Base-by-base conservation (phyloP, 495 filamentous ascomycete genomes). In the Penicilliopsis zonata region DNA sequence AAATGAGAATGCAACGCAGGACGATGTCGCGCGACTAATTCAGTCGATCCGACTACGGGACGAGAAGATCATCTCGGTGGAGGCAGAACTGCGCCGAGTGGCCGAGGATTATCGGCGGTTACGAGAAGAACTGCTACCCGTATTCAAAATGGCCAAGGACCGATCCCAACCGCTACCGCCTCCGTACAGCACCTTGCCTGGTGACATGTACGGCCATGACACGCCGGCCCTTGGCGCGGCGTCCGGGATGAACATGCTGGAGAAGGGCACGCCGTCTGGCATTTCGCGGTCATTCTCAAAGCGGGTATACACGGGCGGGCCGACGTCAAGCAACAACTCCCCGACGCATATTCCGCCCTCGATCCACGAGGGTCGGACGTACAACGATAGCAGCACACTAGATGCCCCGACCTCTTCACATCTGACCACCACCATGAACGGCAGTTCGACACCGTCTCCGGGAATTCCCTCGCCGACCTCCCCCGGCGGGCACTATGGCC, bases 101-200 rank as follows among this genome's bases (percentile, higher is more conserved):
- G 77, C 78, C 9, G 84, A 94, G 21, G 85, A 94, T 41, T 88
- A 93, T 47, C 66, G 76, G 33, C 73, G 78, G 39, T 53, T 98
- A 41, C 72, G 90, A 28, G 84, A 96, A 54, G 88, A 98, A 41
- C 72, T 94, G 38, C 61, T 98, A 14, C 88, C 90, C 13, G 77
- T 92, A 3, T 74, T 93, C 43, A 80, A 86, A 27, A 75, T 93
- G 58, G 77, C 76, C 37, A 96, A 96, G 52, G 86, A 96, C 42
- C 76, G 73, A 40, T 82, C 87, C 33, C 83, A 88, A 46, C 90
- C 90, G 10, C 59, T 98, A 3, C 90, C 90, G 13, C 57, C 59
- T 24, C 57, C 57, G 8, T 54, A 71, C 47, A 38, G 65, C 50
- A 32, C 38, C n/a, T 33, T 33, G 4, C 25, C 5, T 3, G 30